phyloP scores from a whole-genome alignment of 495 filamentous ascomycete species.

The Aspergillus nidulans region DNA sequence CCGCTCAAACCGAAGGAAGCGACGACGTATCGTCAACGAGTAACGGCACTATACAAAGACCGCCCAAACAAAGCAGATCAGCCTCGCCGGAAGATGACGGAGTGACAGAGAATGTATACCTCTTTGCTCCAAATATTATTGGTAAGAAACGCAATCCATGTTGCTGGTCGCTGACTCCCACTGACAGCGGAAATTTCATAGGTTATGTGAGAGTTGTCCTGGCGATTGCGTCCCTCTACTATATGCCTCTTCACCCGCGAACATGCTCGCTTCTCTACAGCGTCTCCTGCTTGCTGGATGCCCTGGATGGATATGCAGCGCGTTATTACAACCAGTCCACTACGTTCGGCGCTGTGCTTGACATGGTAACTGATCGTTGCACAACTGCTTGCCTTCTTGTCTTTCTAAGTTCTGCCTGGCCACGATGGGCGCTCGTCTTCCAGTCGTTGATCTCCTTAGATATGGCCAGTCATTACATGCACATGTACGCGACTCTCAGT shows the following conservation, averaged over 20 bases:
- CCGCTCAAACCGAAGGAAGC: conserved; percentile 31
- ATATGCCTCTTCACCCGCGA: conserved; percentile 95
- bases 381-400: conserved; percentile 91
- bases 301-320: conserved; percentile 86
- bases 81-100: conserved; percentile 23
- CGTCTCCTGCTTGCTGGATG: conserved; percentile 89
- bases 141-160: conserved; percentile 52
- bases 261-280: conserved; percentile 90
- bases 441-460: conserved; percentile 89
- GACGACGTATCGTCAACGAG: conserved; percentile 30
- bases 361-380: conserved; percentile 97
- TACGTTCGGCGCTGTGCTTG: conserved; percentile 89
- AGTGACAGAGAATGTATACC: conserved; percentile 78
- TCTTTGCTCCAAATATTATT: conserved; percentile 94
- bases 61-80: conserved; percentile 28
- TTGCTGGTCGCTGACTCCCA: not conserved
- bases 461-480: conserved; percentile 94
- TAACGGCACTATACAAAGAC: conserved; percentile 28
- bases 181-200: conserved; percentile 28
- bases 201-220: conserved; percentile 88
- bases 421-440: conserved; percentile 87
- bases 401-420: conserved; percentile 88
- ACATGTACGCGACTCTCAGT: conserved; percentile 87
- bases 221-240: conserved; percentile 89
- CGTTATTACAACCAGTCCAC: conserved; percentile 86